Evolutionary conservation across 169 alveolate genomes (phyloP).

Genomic region (Plasmodium fragile): DNA sequence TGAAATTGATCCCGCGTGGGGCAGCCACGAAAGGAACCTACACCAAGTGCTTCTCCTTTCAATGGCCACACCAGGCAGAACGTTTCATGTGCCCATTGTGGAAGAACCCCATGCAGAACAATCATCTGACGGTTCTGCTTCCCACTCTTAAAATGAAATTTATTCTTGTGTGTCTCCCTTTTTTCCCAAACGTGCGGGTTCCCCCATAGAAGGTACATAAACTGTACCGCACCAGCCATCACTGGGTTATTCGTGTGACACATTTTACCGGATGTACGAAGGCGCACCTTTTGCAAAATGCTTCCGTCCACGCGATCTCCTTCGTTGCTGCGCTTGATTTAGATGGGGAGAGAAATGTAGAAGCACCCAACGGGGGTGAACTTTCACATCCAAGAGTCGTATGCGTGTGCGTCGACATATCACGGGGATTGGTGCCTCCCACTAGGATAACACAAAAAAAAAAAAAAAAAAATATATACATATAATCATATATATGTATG

Average conservation of each 20-base stretch:
- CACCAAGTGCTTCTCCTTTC: background rate
- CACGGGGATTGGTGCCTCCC: background rate
- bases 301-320: background rate
- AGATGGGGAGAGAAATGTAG: background rate
- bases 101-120: background rate
- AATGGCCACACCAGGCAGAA: background rate
- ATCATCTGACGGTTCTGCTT: background rate
- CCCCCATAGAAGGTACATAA: background rate
- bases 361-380: background rate
- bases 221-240: background rate
- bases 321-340: background rate
- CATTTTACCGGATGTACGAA: background rate
- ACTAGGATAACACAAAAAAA: background rate
- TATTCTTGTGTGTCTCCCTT: background rate
- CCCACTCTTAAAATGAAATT: background rate
- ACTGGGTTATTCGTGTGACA: background rate
- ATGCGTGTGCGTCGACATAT: background rate
- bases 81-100: background rate
- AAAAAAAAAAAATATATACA: background rate
- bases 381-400: background rate
- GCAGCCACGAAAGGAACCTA: background rate
- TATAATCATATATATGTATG: background rate
- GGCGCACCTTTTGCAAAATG: background rate
- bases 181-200: background rate
- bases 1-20: background rate